Evolutionary conservation across 306 rosid genomes (phyloP).

Genomic region (Biancaea sappan): DNA sequence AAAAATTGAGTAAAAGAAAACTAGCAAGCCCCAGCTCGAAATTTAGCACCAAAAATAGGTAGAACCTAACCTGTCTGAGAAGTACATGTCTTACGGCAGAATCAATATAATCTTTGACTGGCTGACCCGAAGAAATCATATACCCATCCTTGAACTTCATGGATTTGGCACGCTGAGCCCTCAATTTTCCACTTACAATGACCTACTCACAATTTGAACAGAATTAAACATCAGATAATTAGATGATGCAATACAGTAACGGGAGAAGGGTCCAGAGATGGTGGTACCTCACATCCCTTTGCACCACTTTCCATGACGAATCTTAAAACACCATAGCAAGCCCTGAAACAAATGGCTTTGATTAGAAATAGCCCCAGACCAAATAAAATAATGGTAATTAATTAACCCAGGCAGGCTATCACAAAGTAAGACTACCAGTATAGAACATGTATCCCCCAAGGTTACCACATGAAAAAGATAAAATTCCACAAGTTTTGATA

Average conservation of each 20-base stretch:
- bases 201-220: conserved; percentile 36
- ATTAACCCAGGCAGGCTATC: no score
- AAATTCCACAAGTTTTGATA: conserved; percentile 24
- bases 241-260: not conserved
- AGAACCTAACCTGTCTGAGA: conserved; percentile 65
- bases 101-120: conserved; percentile 74
- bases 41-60: not conserved
- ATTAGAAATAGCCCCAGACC: no score
- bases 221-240: not conserved
- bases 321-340: conserved; percentile 68
- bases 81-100: conserved; percentile 77
- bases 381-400: no score
- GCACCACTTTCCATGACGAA: conserved; percentile 71
- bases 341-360: conserved; percentile 35
- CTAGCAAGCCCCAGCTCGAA: not conserved
- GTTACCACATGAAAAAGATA: conserved; percentile 27
- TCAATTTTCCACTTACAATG: conserved; percentile 70
- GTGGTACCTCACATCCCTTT: conserved; percentile 56
- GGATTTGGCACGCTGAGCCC: conserved; percentile 77
- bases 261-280: not conserved
- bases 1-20: not conserved
- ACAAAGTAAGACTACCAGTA: no score
- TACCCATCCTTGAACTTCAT: conserved; percentile 84
- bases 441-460: conserved; percentile 29
- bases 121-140: conserved; percentile 83